Evolutionary conservation across 352 stramenopile species (phyloP).

Genomic region (Pythium pyrilobum): DNA sequence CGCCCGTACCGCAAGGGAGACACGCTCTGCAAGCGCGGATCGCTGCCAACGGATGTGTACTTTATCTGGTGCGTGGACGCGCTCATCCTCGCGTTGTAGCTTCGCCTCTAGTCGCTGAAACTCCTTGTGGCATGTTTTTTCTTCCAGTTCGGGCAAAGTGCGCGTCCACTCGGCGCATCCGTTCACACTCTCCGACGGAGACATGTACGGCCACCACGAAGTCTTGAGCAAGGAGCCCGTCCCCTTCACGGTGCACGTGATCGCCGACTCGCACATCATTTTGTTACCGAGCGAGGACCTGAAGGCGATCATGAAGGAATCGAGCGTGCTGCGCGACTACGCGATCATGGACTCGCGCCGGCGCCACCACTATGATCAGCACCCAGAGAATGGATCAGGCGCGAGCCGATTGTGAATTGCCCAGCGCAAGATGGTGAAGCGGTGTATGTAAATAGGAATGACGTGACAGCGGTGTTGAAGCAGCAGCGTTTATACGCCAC

Average conservation of each 20-base stretch:
- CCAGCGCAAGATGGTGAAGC: not conserved
- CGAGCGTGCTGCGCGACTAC: constrained; percentile 16
- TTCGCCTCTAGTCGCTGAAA: not conserved
- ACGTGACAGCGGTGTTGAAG: too few species aligned
- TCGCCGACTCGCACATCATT: constrained; percentile 56
- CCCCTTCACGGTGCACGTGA: constrained; percentile 53
- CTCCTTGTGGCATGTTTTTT: not conserved
- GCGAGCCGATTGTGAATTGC: constrained; percentile 12
- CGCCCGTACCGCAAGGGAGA: constrained; percentile 59
- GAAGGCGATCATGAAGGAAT: constrained; percentile 40
- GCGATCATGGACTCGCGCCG: constrained; percentile 12
- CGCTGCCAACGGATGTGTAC: constrained; percentile 64
- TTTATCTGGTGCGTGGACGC: constrained; percentile 55
- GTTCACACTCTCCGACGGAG: constrained; percentile 43
- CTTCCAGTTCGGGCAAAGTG: constrained; percentile 49
- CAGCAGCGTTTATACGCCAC: too few species aligned
- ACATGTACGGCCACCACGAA: constrained; percentile 61
- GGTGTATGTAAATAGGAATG: not conserved
- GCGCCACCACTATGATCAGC: not conserved
- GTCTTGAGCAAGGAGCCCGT: constrained; percentile 68
- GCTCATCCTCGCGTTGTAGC: not conserved
- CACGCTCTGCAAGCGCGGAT: constrained; percentile 59
- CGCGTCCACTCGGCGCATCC: constrained; percentile 61
- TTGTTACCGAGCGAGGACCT: constrained; percentile 60
- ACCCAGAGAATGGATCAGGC: not conserved